These are phyloP conservation scores for Seminavis robusta DNA, from an alignment of 108 stramenopile genomes.

Conservation along the genomic window DNA sequence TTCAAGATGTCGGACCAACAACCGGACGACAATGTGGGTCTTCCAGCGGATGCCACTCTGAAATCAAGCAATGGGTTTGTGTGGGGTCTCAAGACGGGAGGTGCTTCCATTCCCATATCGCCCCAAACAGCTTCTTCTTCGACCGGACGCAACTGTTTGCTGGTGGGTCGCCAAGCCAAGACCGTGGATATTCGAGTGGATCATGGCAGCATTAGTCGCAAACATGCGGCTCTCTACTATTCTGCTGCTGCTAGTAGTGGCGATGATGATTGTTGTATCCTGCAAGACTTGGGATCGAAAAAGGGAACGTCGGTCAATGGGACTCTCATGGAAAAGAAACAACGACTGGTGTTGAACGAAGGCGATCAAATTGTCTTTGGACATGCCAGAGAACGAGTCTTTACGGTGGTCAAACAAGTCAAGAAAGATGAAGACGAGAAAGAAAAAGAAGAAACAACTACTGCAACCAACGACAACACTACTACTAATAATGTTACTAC, in stretches of 20 bases:
- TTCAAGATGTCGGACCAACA: too few species aligned
- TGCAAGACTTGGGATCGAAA: conserved; percentile 68
- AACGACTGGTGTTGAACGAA: conserved; percentile 8
- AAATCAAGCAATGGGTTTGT: too few species aligned
- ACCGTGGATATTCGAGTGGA: conserved; percentile 57
- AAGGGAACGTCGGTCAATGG: conserved; percentile 56
- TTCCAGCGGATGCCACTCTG: too few species aligned
- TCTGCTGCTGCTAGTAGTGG: background rate
- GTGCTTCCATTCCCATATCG: too few species aligned
- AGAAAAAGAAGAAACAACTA: background rate
- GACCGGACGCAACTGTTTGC: background rate
- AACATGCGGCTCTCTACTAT: conserved; percentile 58
- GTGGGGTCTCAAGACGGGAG: too few species aligned
- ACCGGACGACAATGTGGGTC: too few species aligned
- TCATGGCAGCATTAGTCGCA: conserved; percentile 61
- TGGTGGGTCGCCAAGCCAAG: conserved; percentile 59
- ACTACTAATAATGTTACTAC: background rate
- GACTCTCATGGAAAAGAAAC: too few species aligned
- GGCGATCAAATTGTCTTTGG: conserved; percentile 34
- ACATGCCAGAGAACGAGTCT: conserved; percentile 16
- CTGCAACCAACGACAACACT: background rate
- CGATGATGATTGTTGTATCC: conserved; percentile 14
- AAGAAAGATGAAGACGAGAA: too few species aligned
- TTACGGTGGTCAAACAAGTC: too few species aligned
- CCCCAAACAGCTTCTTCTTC: too few species aligned